phyloP scores from a whole-genome alignment of 2,329 filamentous ascomycete genomes.

The Calonectria pseudoturangicola region DNA sequence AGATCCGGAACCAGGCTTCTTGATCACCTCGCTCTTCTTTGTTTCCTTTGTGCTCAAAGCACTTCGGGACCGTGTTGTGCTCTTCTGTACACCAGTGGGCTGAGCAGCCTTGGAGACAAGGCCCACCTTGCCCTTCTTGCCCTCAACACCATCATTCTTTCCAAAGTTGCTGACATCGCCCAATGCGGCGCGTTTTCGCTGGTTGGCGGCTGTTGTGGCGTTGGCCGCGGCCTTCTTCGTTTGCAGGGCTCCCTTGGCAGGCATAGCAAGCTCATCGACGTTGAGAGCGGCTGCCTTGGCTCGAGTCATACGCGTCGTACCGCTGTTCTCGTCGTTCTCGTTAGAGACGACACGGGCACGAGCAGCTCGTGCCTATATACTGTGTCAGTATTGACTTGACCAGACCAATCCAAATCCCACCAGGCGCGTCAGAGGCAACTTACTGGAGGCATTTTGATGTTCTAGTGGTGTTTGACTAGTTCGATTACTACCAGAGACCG shows the following conservation, averaged over 20 bases:
- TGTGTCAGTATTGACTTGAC: slow-evolving; percentile 40
- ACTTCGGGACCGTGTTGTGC: slow-evolving; percentile 73
- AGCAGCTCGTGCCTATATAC: slow-evolving; percentile 77
- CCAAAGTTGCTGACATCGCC: slow-evolving; percentile 97
- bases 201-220: slow-evolving; percentile 67
- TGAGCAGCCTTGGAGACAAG: slow-evolving; percentile 88
- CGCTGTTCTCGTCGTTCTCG: slow-evolving; percentile 94
- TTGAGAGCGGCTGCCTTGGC: slow-evolving; percentile 89
- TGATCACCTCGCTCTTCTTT: slow-evolving; percentile 74
- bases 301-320: slow-evolving; percentile 89
- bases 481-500: slow-evolving; percentile 47
- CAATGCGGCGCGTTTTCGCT: slow-evolving; percentile 87
- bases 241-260: slow-evolving; percentile 78
- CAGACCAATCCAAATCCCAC: neutral
- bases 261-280: slow-evolving; percentile 76
- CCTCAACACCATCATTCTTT: slow-evolving; percentile 82
- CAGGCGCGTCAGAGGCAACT: slow-evolving; percentile 51
- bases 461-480: slow-evolving; percentile 50
- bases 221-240: slow-evolving; percentile 79
- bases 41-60: slow-evolving; percentile 82
- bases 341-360: slow-evolving; percentile 87
- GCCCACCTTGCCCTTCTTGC: slow-evolving; percentile 85
- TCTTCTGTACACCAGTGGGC: slow-evolving; percentile 88
- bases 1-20: slow-evolving; percentile 83
- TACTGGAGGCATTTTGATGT: slow-evolving; percentile 61